These are phyloP conservation scores for Terana coerulea DNA, from an alignment of 768 basidiomycete genomes.

Conservation along the genomic window DNA sequence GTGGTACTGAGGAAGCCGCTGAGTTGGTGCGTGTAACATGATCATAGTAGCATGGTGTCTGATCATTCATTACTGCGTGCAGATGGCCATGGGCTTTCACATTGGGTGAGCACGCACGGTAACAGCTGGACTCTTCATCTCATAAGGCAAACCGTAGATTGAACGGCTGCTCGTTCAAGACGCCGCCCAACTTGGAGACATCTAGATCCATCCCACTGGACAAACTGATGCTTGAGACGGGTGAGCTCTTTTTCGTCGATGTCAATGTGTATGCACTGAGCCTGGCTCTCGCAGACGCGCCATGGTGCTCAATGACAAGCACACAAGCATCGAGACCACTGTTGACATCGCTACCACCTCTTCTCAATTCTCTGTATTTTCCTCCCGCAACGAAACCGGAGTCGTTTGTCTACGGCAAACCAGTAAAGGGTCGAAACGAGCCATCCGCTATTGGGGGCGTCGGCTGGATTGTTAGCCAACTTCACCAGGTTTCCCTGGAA, in stretches of 20 bases:
- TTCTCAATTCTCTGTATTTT: constrained; percentile 46
- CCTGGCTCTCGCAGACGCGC: constrained; percentile 47
- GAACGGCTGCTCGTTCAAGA: constrained; percentile 79
- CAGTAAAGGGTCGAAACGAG: constrained; percentile 78
- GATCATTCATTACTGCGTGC: constrained; percentile 1
- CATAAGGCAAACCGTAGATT: constrained; percentile 33
- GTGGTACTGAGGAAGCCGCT: constrained; percentile 52
- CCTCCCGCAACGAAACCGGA: constrained; percentile 52
- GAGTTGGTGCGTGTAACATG: constrained; percentile 52
- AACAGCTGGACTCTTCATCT: not conserved
- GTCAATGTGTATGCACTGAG: not conserved
- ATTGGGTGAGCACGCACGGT: constrained; percentile 38
- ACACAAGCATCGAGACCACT: constrained; percentile 58
- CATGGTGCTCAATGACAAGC: constrained; percentile 69
- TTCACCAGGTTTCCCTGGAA: constrained; percentile 48
- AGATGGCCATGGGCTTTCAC: constrained; percentile 75
- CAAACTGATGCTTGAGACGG: constrained; percentile 70
- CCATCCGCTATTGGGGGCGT: constrained; percentile 62
- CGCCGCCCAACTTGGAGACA: constrained; percentile 55
- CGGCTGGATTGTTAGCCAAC: constrained; percentile 62
- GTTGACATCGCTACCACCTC: constrained; percentile 43
- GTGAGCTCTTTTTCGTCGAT: constrained; percentile 29
- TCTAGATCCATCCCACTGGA: constrained; percentile 55
- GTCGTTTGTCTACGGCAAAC: constrained; percentile 50
- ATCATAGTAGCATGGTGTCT: too few species aligned